Conservation (phyloP, 2,329 filamentous ascomycete species). For the Cercospora berteroae region DNA sequence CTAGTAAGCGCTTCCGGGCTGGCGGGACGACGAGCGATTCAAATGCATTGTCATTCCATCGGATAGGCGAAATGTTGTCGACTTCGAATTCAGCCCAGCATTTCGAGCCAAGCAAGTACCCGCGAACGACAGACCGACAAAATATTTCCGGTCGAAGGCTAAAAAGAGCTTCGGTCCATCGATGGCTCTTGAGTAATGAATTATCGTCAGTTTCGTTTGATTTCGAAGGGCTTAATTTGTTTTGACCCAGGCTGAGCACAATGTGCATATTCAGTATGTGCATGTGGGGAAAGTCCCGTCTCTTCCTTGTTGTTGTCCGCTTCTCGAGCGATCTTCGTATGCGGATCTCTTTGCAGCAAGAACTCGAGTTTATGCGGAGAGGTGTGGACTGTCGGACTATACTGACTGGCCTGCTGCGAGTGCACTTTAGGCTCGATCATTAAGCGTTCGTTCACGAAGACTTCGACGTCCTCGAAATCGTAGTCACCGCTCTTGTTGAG, state of each 20-base stretch:
- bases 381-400: constrained; percentile 18
- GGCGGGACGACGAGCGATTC: constrained; percentile 21
- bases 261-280: constrained; percentile 14
- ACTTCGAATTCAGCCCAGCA: constrained; percentile 25
- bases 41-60: constrained; percentile 25
- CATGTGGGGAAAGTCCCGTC: constrained; percentile 6
- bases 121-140: constrained; percentile 19
- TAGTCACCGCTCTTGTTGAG: constrained; percentile 16
- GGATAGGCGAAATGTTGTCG: constrained; percentile 16
- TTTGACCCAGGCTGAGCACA: constrained; percentile 8
- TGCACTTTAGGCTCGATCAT: constrained; percentile 21
- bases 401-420: constrained; percentile 14
- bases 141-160: constrained; percentile 17
- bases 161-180: constrained; percentile 21
- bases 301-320: constrained; percentile 3
- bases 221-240: background rate
- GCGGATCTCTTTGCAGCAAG: constrained; percentile 16
- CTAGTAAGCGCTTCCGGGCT: constrained; percentile 21
- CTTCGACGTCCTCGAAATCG: constrained; percentile 17
- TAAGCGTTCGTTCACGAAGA: constrained; percentile 18
- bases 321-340: constrained; percentile 8
- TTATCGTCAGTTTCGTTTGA: background rate
- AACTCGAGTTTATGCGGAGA: constrained; percentile 19
- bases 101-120: constrained; percentile 21
- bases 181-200: constrained; percentile 10